Evolutionary conservation across 306 rosid species (phyloP).

Genomic region (Cucumis hystrix): DNA sequence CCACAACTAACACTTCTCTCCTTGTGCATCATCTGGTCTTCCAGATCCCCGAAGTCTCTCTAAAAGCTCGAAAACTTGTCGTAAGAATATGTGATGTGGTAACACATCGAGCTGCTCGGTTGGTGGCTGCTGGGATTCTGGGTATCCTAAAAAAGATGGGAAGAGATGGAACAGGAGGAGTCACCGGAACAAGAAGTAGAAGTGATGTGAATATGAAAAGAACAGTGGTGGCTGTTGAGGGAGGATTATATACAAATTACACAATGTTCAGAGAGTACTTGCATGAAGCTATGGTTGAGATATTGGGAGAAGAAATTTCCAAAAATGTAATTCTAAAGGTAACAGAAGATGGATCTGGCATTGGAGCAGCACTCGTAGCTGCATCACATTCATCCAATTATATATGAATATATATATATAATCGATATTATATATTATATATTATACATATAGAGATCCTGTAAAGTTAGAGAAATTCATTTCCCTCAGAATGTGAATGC

Average conservation of each 20-base stretch:
- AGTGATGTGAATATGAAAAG: slow-evolving; percentile 46
- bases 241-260: slow-evolving; percentile 68
- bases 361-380: slow-evolving; percentile 80
- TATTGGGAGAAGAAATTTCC: slow-evolving; percentile 73
- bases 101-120: slow-evolving; percentile 72
- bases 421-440: slow-evolving; percentile 7
- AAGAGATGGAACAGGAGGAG: slow-evolving; percentile 77
- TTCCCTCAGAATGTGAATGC: background rate
- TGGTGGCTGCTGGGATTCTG: slow-evolving; percentile 75
- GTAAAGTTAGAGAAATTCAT: slow-evolving; percentile 11
- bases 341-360: slow-evolving; percentile 88
- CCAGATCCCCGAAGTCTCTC: slow-evolving; percentile 55
- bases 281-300: slow-evolving; percentile 69
- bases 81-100: slow-evolving; percentile 69
- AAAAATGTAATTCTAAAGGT: slow-evolving; percentile 55
- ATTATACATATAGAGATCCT: slow-evolving; percentile 8
- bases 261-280: slow-evolving; percentile 60
- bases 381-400: slow-evolving; percentile 59
- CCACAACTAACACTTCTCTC: background rate
- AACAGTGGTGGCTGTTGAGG: slow-evolving; percentile 72
- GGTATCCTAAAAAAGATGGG: slow-evolving; percentile 92
- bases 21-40: background rate
- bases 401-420: slow-evolving; percentile 27
- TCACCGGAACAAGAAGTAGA: slow-evolving; percentile 56
- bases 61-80: slow-evolving; percentile 58